Conservation (phyloP, 116 monocot genomes). For the Iris pallida region DNA sequence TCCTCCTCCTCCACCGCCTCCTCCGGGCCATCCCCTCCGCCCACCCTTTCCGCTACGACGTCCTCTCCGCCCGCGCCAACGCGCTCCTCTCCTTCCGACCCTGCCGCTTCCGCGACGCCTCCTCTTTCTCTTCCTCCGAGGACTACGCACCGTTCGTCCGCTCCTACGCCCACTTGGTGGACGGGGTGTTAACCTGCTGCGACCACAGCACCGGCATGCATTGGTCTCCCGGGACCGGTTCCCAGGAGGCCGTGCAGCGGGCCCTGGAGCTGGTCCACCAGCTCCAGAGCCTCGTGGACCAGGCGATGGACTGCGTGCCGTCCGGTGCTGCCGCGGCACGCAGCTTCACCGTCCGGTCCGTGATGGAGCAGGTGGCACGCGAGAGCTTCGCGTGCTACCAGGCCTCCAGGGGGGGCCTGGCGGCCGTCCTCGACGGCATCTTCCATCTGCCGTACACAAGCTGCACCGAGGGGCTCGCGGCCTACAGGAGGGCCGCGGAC, state of each 20-base stretch:
- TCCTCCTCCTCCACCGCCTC: slow-evolving; percentile 26
- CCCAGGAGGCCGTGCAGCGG: neutral
- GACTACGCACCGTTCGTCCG: slow-evolving; percentile 1
- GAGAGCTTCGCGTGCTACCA: slow-evolving; percentile 17
- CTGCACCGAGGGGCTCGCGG: slow-evolving; percentile 7
- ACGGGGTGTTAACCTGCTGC: neutral
- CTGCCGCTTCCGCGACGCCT: neutral
- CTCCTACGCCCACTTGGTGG: slow-evolving; percentile 12
- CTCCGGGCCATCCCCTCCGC: slow-evolving; percentile 9
- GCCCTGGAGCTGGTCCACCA: slow-evolving; percentile 2
- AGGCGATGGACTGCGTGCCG: slow-evolving; percentile 17
- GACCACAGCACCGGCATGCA: neutral
- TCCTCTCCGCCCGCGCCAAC: slow-evolving; percentile 12
- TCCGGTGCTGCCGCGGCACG: neutral
- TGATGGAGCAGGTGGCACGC: slow-evolving; percentile 7
- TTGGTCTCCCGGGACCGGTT: neutral
- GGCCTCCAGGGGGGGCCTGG: neutral
- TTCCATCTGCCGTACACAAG: slow-evolving; percentile 1
- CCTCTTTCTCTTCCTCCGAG: neutral
- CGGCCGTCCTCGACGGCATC: slow-evolving; percentile 7
- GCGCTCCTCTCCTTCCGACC: slow-evolving; percentile 16
- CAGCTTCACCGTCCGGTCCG: neutral
- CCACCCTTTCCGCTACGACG: slow-evolving; percentile 14
- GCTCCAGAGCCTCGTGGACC: slow-evolving; percentile 10
- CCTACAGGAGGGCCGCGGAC: slow-evolving; percentile 11